Evolutionary conservation across 139 green algal genomes (phyloP).

Genomic region (Choricystis sp.): DNA sequence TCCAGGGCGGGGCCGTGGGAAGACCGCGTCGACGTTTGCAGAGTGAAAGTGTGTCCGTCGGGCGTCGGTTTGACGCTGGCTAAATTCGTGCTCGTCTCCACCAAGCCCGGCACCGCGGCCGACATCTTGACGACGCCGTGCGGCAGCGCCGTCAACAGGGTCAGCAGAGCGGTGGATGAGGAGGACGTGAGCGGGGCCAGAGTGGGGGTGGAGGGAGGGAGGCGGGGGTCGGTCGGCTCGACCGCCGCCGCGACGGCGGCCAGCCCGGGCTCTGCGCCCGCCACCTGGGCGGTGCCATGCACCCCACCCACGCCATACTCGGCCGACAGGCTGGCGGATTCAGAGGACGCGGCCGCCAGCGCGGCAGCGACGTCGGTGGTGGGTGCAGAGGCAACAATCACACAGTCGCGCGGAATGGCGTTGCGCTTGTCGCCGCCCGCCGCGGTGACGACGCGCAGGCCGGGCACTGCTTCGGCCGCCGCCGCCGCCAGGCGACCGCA

Average conservation of each 20-base stretch:
- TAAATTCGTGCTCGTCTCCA: slow-evolving; percentile 63
- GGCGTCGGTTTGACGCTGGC: slow-evolving; percentile 20
- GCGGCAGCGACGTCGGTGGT: neutral
- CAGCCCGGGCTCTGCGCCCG: no score
- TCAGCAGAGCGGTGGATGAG: slow-evolving; percentile 19
- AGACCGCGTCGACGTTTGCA: slow-evolving; percentile 39
- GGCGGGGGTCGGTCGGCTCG: no score
- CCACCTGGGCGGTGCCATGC: slow-evolving; percentile 2
- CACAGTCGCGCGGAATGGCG: slow-evolving; percentile 41
- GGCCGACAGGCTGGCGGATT: slow-evolving; percentile 7
- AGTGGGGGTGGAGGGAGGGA: no score
- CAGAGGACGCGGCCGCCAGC: slow-evolving; percentile 2
- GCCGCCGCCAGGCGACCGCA: slow-evolving; percentile 8
- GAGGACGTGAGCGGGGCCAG: neutral
- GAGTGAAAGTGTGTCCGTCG: slow-evolving; percentile 4
- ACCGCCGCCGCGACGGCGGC: no score
- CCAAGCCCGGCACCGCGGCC: slow-evolving; percentile 35
- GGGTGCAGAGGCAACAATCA: slow-evolving; percentile 20
- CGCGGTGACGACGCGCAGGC: slow-evolving; percentile 16
- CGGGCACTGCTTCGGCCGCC: neutral
- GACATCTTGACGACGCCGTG: slow-evolving; percentile 48
- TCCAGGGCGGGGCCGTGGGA: slow-evolving; percentile 36
- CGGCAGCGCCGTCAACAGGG: slow-evolving; percentile 33
- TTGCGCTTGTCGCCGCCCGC: slow-evolving; percentile 60
- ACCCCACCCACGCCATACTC: slow-evolving; percentile 36